Evolutionary conservation across 306 rosid genomes (phyloP), one percentile per base, ranked within the genome.

Genomic region (Cucurbita ficifolia): DNA sequence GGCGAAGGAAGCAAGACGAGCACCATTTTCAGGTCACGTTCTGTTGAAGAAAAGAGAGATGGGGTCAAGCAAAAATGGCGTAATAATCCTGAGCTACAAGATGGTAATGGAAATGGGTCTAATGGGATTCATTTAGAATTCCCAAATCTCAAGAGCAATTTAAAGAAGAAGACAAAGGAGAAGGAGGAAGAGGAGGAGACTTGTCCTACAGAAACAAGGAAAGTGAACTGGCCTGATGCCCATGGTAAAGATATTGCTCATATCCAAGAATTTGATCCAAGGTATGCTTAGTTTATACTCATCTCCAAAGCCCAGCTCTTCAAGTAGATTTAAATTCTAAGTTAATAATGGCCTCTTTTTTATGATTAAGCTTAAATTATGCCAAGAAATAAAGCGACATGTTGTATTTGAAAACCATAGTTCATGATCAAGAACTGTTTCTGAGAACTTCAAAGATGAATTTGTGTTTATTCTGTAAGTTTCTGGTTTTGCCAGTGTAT

Each of bases 231-330:
- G 85, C 85, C 83, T 38, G 85, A 82, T 76, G 80, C 82, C 43
- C 78, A 76, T 82, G 85, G 82, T 21, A 72, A 78, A 72, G 82
- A 82, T 79, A 79, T 82, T 76, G 85, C 85, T 57, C 85, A 82
- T 42, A 70, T 82, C 71, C 82, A 72, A 33, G 85, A 82, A 72
- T 82, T 79, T 76, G 85, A 79, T 70, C 78, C 78, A 35, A 79
- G 85, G 85, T 79, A 79, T 43, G 40, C 1, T 76, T 2, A 22
- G 33, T 73, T 54, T 54, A 36, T 35, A 5, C 33, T 39, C 48
- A 50, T 59, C 2, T 29, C 33, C 33, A 29, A 29, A 29, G 33
- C 33, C 33, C 33, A 2, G 33, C 33, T 29, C 33, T 29, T 29
- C 33, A 29, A 29, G 33, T 29, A 29, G 33, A 29, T 29, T 29